These are phyloP conservation scores for Plantago lanceolata DNA, from an alignment of 305 asterid species.

Conservation along the genomic window DNA sequence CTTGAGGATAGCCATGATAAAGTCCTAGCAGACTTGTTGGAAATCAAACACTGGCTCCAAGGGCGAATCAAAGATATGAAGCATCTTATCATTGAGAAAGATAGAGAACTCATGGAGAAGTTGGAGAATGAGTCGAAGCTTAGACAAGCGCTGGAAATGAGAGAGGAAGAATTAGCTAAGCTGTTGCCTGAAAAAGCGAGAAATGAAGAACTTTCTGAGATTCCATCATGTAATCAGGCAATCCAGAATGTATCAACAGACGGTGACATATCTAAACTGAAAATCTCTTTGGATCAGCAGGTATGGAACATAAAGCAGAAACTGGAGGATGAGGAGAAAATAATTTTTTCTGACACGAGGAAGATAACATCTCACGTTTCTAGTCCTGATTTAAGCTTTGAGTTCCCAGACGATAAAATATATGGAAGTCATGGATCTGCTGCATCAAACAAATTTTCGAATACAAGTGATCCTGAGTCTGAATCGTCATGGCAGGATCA, in stretches of 20 bases:
- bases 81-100: conserved; percentile 51
- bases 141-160: conserved; percentile 40
- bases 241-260: conserved; percentile 21
- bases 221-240: conserved; percentile 9
- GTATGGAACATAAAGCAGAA: conserved; percentile 53
- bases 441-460: conserved; percentile 26
- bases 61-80: conserved; percentile 57
- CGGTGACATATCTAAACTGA: conserved; percentile 36
- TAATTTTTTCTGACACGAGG: conserved; percentile 24
- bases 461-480: conserved; percentile 12
- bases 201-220: conserved; percentile 26
- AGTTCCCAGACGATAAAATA: conserved; percentile 30
- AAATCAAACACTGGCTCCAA: conserved; percentile 55
- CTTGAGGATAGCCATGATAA: conserved; percentile 46
- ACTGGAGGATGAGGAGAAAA: conserved; percentile 42
- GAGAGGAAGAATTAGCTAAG: conserved; percentile 45
- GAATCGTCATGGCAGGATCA: conserved; percentile 32
- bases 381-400: conserved; percentile 35
- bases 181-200: conserved; percentile 29
- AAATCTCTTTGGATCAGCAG: conserved; percentile 49
- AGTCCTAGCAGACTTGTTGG: conserved; percentile 51
- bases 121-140: conserved; percentile 51
- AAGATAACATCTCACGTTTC: conserved; percentile 34
- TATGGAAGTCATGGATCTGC: conserved; percentile 16
- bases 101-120: conserved; percentile 48